These are phyloP conservation scores for Candida qinlingensis DNA, from an alignment of 805 yeast genomes.

Conservation along the genomic window DNA sequence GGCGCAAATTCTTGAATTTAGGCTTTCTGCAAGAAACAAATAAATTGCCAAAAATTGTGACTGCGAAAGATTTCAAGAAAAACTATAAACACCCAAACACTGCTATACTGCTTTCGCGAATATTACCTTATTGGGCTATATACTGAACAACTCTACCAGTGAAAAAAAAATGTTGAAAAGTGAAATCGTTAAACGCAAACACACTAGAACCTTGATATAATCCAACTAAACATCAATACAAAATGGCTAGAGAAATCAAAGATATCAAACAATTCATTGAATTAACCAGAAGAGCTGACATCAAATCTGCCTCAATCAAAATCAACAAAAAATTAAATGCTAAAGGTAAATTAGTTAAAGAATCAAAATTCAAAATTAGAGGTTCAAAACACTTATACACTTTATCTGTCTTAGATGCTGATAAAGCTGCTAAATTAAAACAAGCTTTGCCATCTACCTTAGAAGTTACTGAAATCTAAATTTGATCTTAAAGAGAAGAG, in stretches of 20 bases:
- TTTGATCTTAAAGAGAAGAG: conserved; percentile 2
- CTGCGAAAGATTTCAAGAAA: conserved; percentile 3
- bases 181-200: background rate
- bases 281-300: conserved; percentile 94
- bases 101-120: background rate
- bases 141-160: background rate
- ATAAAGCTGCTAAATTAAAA: conserved; percentile 95
- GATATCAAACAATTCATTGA: conserved; percentile 97
- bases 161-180: conserved; percentile 18
- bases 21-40: no score
- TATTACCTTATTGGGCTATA: background rate
- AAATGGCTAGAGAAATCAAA: conserved; percentile 61
- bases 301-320: conserved; percentile 90
- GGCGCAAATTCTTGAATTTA: background rate
- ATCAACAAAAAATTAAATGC: conserved; percentile 79
- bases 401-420: conserved; percentile 88
- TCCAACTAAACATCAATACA: conserved; percentile 6
- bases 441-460: conserved; percentile 96
- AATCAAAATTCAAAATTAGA: conserved; percentile 98
- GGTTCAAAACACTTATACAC: conserved; percentile 94
- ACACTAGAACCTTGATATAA: no score
- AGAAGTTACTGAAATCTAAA: conserved; percentile 52
- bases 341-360: conserved; percentile 79
- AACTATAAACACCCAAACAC: conserved; percentile 10
- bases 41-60: conserved; percentile 3